Evolutionary conservation across 371 early-diverging fungal species (phyloP), one percentile per base, ranked within the genome.

Genomic region (Mortierella sp.): DNA sequence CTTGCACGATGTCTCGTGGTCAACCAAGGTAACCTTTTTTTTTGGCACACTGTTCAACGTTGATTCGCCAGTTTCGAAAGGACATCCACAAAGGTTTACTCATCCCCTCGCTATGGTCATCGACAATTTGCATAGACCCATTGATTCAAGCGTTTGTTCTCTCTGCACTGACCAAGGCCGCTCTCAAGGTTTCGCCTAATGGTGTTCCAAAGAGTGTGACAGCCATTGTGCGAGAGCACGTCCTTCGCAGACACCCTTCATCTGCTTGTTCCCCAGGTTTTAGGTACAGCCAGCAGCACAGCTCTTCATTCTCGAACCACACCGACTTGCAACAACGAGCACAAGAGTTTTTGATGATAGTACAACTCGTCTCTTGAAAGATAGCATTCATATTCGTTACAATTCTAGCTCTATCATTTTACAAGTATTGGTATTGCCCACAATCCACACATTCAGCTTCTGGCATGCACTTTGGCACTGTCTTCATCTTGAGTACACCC

Each of bases 381-480:
- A 52, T 18, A 30, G 42, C 2, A 45, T 45, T 45, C 26, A 48
- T 26, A 48, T 45, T 9, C 16, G 13, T 26, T 28, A 52, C 6
- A 43, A 51, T 7, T 21, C 1, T 30, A 58, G 2, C 45, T 43
- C 16, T n/a, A 12, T 9, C 21, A 30, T 8, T 38, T 53, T 67
- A 72, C 66, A 67, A 60, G 73, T 83, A 94, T 34, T 84, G 80
- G 95, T 95, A 95, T 63, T 83, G 64, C 5, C 79, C 84, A 67
- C 95, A 95, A 74, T 95, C 94, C 5, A 73, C 81, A 72, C 96
- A 96, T 23, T 85, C 85, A 24, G 60, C 53, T 38, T 86, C 82
- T 1, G 67, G 70, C 58, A 64, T 61, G 60, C 91, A 89, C 34
- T 73, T 80, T 19, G 93, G 91, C 16, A 87, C 84, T 31, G 72